phyloP scores from a whole-genome alignment of 768 basidiomycete species.

The Jaapia argillacea region DNA sequence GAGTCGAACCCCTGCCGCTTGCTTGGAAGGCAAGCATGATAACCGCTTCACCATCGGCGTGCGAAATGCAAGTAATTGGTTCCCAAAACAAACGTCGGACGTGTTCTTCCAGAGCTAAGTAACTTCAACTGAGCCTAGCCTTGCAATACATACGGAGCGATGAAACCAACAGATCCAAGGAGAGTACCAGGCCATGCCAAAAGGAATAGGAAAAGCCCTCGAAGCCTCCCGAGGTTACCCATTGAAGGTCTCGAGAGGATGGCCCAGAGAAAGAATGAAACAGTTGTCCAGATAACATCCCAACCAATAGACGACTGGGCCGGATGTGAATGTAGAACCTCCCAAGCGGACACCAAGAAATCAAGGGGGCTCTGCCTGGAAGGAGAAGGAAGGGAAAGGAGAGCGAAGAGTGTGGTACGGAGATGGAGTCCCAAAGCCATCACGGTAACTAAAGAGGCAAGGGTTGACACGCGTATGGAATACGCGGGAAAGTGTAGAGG shows the following conservation, averaged over 20 bases:
- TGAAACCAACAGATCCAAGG: too few relatives aligned
- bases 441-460: constrained; percentile 28
- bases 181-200: too few relatives aligned
- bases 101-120: too few relatives aligned
- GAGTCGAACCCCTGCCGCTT: constrained; percentile 23
- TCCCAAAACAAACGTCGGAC: too few relatives aligned
- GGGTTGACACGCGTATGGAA: constrained; percentile 16
- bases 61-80: background rate
- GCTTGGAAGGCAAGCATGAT: constrained; percentile 27
- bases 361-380: constrained; percentile 7
- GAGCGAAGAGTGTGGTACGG: constrained; percentile 19
- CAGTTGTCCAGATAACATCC: constrained; percentile 50
- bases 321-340: constrained; percentile 37
- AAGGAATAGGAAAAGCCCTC: too few relatives aligned
- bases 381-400: constrained; percentile 12
- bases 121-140: too few relatives aligned
- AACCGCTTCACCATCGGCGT: constrained; percentile 20
- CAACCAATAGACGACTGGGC: constrained; percentile 57
- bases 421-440: constrained; percentile 24
- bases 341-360: constrained; percentile 23
- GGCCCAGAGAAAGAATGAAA: constrained; percentile 30
- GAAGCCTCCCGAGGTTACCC: too few relatives aligned
- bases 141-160: too few relatives aligned
- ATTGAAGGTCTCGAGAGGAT: too few relatives aligned
- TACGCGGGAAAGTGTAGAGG: constrained; percentile 6